phyloP scores from a whole-genome alignment of 202 grass and related monocot species.

The Cymbopogon flexuosus region DNA sequence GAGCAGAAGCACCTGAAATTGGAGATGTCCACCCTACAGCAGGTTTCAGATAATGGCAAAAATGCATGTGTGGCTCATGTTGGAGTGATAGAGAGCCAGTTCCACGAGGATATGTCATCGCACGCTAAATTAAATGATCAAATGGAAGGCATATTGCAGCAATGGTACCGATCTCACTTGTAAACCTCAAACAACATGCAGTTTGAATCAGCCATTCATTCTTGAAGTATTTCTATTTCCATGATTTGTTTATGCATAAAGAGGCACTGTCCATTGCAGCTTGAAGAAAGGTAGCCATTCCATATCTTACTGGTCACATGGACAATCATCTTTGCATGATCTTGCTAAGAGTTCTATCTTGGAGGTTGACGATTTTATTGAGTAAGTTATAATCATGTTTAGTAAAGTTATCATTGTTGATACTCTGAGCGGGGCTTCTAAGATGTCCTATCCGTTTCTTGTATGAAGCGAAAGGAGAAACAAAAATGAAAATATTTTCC shows the following conservation, averaged over 20 bases:
- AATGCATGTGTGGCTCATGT: slow-evolving; percentile 36
- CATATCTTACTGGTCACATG: slow-evolving; percentile 50
- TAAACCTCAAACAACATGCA: slow-evolving; percentile 22
- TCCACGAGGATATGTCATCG: slow-evolving; percentile 39
- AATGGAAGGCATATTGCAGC: slow-evolving; percentile 45
- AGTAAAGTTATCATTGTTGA: neutral
- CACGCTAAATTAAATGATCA: slow-evolving; percentile 33
- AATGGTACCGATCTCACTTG: slow-evolving; percentile 48
- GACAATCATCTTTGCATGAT: slow-evolving; percentile 49
- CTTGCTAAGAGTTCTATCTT: slow-evolving; percentile 41
- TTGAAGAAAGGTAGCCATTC: slow-evolving; percentile 45
- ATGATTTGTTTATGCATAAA: slow-evolving; percentile 21
- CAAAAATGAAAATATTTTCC: slow-evolving; percentile 43
- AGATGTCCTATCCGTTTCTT: slow-evolving; percentile 12
- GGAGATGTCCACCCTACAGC: slow-evolving; percentile 48
- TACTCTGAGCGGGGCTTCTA: slow-evolving; percentile 14
- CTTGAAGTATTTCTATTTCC: slow-evolving; percentile 8
- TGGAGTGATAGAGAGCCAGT: slow-evolving; percentile 39
- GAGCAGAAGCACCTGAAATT: slow-evolving; percentile 37
- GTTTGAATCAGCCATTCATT: slow-evolving; percentile 5
- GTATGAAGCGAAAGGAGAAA: slow-evolving; percentile 50
- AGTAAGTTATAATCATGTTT: slow-evolving; percentile 47
- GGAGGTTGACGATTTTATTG: slow-evolving; percentile 43
- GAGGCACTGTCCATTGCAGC: slow-evolving; percentile 44
- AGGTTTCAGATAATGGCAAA: slow-evolving; percentile 47